phyloP scores from a whole-genome alignment of 257 asterid genomes.

The Petunia secreta region DNA sequence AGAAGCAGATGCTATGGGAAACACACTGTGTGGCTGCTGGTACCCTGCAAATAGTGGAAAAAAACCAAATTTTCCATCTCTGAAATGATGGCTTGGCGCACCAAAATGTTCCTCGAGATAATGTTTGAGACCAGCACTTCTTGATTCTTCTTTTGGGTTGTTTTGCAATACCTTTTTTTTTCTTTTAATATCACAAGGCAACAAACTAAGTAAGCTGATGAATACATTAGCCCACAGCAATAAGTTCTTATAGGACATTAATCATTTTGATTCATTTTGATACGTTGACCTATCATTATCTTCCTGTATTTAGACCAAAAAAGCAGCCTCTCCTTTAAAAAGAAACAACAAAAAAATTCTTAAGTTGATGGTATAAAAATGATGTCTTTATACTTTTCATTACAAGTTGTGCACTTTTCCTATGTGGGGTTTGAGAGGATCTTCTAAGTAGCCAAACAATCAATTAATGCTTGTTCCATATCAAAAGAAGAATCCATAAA shows the following conservation, averaged over 20 bases:
- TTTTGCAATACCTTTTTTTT: slow-evolving; percentile 10
- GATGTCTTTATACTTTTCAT: slow-evolving; percentile 13
- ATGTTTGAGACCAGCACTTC: slow-evolving; percentile 18
- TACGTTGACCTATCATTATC: slow-evolving; percentile 30
- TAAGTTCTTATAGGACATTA: neutral
- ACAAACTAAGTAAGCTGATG: slow-evolving; percentile 11
- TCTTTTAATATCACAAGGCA: neutral
- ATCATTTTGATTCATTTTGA: neutral
- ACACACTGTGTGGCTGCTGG: neutral
- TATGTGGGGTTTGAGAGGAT: neutral
- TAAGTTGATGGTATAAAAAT: slow-evolving; percentile 23
- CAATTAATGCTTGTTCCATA: neutral
- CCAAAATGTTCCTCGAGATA: neutral
- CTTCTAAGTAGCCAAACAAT: neutral
- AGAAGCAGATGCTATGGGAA: slow-evolving; percentile 12
- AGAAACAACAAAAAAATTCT: neutral
- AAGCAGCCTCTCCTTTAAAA: neutral
- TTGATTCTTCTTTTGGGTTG: slow-evolving; percentile 22
- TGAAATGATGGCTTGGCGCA: slow-evolving; percentile 27
- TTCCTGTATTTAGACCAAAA: slow-evolving; percentile 11
- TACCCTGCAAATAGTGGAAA: slow-evolving; percentile 7
- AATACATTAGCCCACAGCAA: neutral
- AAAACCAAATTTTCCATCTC: neutral
- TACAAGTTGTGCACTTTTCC: neutral
- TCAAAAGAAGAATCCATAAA: neutral